Percentiles rank a stretch among this genome's conserved stretches.
Evolutionary conservation across 345 rosid genomes (phyloP).

Genomic region (Raphanus raphanistrum): DNA sequence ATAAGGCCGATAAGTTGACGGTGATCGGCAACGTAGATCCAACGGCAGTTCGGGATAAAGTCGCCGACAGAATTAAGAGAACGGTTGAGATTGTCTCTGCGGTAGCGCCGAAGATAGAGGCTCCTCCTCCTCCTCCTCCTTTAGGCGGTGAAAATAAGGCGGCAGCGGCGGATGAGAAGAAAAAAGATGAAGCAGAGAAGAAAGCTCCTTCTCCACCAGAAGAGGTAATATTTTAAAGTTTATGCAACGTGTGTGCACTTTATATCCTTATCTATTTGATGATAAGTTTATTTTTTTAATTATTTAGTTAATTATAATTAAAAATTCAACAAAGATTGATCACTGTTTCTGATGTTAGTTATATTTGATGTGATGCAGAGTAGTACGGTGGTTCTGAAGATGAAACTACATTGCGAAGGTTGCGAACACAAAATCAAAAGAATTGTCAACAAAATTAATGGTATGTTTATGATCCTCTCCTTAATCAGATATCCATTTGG

Average conservation of each 20-base stretch:
- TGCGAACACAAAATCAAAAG: constrained; percentile 56
- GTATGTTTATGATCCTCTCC: constrained; percentile 32
- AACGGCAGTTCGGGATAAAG: constrained; percentile 39
- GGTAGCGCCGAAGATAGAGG: constrained; percentile 38
- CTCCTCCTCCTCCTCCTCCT: constrained; percentile 27
- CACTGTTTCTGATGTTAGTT: constrained; percentile 15
- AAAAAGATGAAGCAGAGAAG: neutral
- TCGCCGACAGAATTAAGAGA: constrained; percentile 54
- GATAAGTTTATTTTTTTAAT: neutral
- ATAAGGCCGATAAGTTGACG: constrained; percentile 53
- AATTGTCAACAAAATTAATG: constrained; percentile 49
- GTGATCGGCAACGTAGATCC: constrained; percentile 84
- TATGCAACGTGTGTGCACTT: constrained; percentile 34
- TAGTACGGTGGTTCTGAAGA: constrained; percentile 58
- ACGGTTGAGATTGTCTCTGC: constrained; percentile 45
- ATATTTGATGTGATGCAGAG: constrained; percentile 43
- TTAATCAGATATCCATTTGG: neutral
- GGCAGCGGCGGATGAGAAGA: neutral
- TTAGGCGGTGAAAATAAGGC: constrained; percentile 24
- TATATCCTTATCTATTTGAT: neutral
- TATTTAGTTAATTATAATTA: neutral
- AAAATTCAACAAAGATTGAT: neutral
- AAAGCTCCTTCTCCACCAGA: neutral
- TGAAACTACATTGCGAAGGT: constrained; percentile 65
- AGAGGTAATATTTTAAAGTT: neutral